Percentiles rank a stretch among this genome's conserved stretches.
These are phyloP conservation scores for Kwoniella sp. DNA, from an alignment of 768 basidiomycete species.

Conservation along the genomic window DNA sequence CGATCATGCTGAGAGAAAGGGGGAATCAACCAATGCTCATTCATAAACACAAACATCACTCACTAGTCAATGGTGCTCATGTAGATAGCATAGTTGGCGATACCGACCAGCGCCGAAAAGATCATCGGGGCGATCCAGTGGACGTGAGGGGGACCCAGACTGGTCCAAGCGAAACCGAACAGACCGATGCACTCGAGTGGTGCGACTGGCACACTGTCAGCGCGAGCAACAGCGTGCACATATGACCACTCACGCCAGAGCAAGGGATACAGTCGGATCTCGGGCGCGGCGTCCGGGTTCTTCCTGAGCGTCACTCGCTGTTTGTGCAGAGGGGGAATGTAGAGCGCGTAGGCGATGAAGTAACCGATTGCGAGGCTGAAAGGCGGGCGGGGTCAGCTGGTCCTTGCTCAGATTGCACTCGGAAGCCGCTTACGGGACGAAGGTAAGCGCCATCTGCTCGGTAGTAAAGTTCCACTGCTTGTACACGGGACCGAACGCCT, in stretches of 20 bases:
- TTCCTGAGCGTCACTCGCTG: constrained; percentile 15
- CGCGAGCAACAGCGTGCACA: constrained; percentile 14
- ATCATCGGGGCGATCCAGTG: constrained; percentile 69
- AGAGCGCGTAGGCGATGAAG: constrained; percentile 32
- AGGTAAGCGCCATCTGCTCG: constrained; percentile 33
- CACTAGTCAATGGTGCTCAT: constrained; percentile 37
- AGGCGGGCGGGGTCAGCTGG: neutral
- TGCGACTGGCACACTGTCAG: constrained; percentile 25
- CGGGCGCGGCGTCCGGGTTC: constrained; percentile 35
- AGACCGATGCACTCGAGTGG: constrained; percentile 41
- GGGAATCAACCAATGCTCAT: neutral
- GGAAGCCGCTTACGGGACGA: constrained; percentile 26
- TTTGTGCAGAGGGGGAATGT: constrained; percentile 28
- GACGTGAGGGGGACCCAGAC: constrained; percentile 47
- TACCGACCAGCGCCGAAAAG: constrained; percentile 49
- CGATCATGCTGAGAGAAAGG: constrained; percentile 24
- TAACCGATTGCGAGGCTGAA: constrained; percentile 39
- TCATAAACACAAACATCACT: neutral
- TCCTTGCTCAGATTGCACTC: neutral
- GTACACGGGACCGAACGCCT: constrained; percentile 37
- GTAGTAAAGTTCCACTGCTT: constrained; percentile 39
- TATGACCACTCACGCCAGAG: constrained; percentile 24
- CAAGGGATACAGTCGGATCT: constrained; percentile 31
- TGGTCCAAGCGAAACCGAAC: constrained; percentile 41
- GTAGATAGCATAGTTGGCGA: constrained; percentile 40